Base-by-base conservation (phyloP, 75 land plant genomes). In the Pinus taeda region DNA sequence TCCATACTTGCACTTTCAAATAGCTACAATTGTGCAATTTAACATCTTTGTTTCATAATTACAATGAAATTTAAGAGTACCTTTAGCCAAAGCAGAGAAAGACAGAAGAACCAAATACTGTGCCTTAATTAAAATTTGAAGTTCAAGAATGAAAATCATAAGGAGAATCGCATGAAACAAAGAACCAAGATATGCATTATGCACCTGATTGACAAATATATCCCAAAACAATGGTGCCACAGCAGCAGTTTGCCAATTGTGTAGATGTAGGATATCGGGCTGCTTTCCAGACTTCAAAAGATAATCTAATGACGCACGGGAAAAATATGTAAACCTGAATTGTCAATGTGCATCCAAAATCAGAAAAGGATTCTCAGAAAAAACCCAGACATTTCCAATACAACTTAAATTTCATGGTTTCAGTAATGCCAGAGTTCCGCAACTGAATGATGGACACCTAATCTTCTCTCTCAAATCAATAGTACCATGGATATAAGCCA, bases 161-260 rank as follows among this genome's bases (percentile, higher is more conserved):
- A 49, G 9, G 55, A 9, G 11, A 49, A 49, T 49, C 3, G 55
- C 55, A 49, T 49, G 55, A 49, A 49, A 49, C 55, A 49, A 49
- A 49, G 55, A 49, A 49, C 12, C 55, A 71, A 57, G 18, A 15
- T 14, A 14, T 53, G 7, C 17, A 73, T 64, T 29, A 15, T 56
- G 57, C 69, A 91, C 93, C 86, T 91, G 85, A 60, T 90, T 67
- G 15, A 79, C 91, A 85, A 85, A 91, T 26, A 85, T 74, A 66
- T 91, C 93, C 93, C 93, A 91, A 81, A 91, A 91, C 81, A 91
- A 79, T 45, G 93, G 93, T 59, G 90, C 93, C 64, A 89, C 86
- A 57, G 86, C 74, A 70, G 93, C 84, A 71, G 93, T 87, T 67
- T 91, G 83, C 93, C 93, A 91, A 64, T 91, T 87, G 80, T 91